Percentiles rank a stretch among this genome's conserved stretches.
Conservation (phyloP, 202 grass and related monocot species). For the Saccharum hybrid region DNA sequence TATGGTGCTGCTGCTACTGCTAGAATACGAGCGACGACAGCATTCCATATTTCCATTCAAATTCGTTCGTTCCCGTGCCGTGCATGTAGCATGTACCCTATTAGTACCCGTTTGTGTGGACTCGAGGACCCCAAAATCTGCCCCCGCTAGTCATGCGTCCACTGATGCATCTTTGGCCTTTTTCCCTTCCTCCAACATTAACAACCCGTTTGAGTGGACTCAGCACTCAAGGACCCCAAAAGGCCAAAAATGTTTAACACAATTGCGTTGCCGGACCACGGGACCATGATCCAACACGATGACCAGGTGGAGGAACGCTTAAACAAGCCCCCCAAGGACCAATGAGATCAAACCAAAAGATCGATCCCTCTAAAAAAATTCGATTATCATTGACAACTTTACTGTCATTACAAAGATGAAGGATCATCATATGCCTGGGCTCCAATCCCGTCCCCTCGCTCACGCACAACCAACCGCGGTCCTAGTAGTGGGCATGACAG, state of each 20-base stretch:
- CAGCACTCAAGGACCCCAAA: too few relatives aligned
- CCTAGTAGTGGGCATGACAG: conserved; percentile 33
- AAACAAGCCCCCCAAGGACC: conserved; percentile 11
- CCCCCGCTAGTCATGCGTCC: background rate
- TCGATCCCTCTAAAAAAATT: background rate
- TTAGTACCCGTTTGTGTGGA: background rate
- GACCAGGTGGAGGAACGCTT: background rate
- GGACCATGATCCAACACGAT: conserved; percentile 2
- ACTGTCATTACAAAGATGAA: conserved; percentile 38
- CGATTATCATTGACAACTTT: background rate
- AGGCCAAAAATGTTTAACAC: too few relatives aligned
- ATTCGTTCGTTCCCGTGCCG: too few relatives aligned
- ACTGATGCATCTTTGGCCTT: background rate
- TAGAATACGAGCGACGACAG: too few relatives aligned
- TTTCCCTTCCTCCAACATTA: background rate
- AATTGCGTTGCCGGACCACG: background rate
- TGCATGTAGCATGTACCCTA: background rate
- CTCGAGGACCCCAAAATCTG: background rate
- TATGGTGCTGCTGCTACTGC: too few relatives aligned
- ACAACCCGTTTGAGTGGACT: background rate
- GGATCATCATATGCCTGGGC: background rate
- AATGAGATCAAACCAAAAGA: conserved; percentile 16
- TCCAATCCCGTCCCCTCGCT: background rate
- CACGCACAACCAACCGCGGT: conserved; percentile 17
- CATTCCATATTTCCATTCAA: too few relatives aligned